Percentiles rank a stretch among this genome's conserved stretches.
These are phyloP conservation scores for Syzygium aromaticum DNA, from an alignment of 345 rosid genomes.

Conservation along the genomic window DNA sequence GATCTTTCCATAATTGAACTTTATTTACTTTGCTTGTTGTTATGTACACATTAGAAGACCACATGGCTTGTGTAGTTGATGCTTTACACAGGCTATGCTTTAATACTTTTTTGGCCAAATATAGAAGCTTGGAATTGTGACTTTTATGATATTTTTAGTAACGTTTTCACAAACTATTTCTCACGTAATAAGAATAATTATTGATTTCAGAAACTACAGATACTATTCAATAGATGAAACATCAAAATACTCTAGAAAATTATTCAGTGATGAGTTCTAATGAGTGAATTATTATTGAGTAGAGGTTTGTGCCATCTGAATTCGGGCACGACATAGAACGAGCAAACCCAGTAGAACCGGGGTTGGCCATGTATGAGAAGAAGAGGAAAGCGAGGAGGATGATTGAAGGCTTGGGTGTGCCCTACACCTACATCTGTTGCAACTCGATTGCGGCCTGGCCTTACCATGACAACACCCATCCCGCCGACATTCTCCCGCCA, in stretches of 20 bases:
- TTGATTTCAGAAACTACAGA: not conserved
- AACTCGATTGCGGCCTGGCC: slow-evolving; percentile 77
- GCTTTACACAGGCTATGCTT: not conserved
- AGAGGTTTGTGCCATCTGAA: slow-evolving; percentile 67
- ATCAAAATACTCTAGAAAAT: not conserved
- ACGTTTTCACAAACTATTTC: not conserved
- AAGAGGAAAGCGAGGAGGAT: slow-evolving; percentile 35
- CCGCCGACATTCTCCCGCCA: slow-evolving; percentile 45
- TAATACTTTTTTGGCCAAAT: not conserved
- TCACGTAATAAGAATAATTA: not conserved
- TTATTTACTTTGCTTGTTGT: not conserved
- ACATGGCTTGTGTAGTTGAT: not conserved
- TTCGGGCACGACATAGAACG: slow-evolving; percentile 66
- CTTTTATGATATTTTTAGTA: not conserved
- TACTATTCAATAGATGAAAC: not conserved
- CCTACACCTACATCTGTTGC: slow-evolving; percentile 60
- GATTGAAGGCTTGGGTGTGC: slow-evolving; percentile 28
- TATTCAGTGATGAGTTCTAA: not conserved
- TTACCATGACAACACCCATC: slow-evolving; percentile 49
- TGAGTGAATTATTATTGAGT: not conserved
- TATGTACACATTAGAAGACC: not conserved
- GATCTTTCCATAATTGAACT: not conserved
- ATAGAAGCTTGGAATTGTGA: not conserved
- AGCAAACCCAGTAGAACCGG: slow-evolving; percentile 58
- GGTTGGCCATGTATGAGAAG: slow-evolving; percentile 30